A percentile compares a stretch with the other conserved stretches of the same genome.
These are phyloP conservation scores for Durusdinium trenchii DNA, from an alignment of 73 alveolate genomes.

Conservation along the genomic window DNA sequence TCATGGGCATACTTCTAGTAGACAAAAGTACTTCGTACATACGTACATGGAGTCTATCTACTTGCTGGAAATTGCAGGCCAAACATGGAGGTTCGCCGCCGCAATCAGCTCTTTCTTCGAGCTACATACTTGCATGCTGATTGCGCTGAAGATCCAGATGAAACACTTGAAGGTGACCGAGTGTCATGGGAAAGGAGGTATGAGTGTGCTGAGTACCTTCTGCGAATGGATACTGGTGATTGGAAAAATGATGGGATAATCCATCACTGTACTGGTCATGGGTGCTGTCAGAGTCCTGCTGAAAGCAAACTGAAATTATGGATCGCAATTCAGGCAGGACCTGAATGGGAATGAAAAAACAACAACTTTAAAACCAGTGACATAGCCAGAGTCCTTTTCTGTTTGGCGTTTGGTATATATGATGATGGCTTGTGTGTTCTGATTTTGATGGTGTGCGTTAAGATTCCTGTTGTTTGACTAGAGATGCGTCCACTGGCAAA, in stretches of 20 bases:
- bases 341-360: too few species aligned
- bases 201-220: neutral
- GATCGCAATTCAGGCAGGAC: conserved; percentile 27
- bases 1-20: too few species aligned
- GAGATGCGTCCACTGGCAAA: too few species aligned
- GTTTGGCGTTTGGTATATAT: too few species aligned
- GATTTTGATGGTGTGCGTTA: too few species aligned
- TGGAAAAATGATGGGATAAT: neutral
- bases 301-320: neutral
- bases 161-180: neutral
- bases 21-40: neutral
- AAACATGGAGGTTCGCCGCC: neutral
- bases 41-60: too few species aligned
- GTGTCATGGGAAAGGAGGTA: neutral
- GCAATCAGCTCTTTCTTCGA: neutral
- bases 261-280: neutral
- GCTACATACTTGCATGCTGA: neutral
- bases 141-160: neutral
- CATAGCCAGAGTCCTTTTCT: too few species aligned
- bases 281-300: neutral
- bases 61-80: too few species aligned
- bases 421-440: too few species aligned
- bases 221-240: neutral
- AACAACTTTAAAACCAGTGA: too few species aligned
- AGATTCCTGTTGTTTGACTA: too few species aligned